These are phyloP conservation scores for Rhizoclosmatium globosum DNA, from an alignment of 192 early-diverging fungal genomes.

Conservation along the genomic window DNA sequence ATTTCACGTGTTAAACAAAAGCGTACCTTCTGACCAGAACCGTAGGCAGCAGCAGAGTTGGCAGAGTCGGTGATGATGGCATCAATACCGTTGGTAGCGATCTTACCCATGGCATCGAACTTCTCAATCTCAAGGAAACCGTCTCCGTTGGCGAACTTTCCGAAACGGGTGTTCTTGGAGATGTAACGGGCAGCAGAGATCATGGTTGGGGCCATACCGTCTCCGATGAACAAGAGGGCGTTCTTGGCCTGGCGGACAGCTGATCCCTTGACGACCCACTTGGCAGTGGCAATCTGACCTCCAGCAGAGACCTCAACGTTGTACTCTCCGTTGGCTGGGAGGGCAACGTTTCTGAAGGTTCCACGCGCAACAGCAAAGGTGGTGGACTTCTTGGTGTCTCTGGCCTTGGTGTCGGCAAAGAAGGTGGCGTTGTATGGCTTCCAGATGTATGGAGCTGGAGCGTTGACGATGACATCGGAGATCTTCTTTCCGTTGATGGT, in stretches of 20 bases:
- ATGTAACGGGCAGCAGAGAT: slow-evolving; percentile 69
- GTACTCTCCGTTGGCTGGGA: slow-evolving; percentile 57
- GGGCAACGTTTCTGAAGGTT: slow-evolving; percentile 48
- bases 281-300: slow-evolving; percentile 54
- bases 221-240: slow-evolving; percentile 69
- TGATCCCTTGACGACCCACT: slow-evolving; percentile 55
- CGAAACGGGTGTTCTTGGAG: slow-evolving; percentile 61
- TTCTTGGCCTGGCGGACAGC: slow-evolving; percentile 67
- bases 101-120: slow-evolving; percentile 51
- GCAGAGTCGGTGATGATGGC: slow-evolving; percentile 75
- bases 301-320: slow-evolving; percentile 56
- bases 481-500: slow-evolving; percentile 56
- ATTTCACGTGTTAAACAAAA: background rate
- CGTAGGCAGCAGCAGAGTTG: slow-evolving; percentile 72
- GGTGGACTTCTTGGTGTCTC: slow-evolving; percentile 41
- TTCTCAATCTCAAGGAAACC: slow-evolving; percentile 48
- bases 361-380: slow-evolving; percentile 53
- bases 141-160: slow-evolving; percentile 62
- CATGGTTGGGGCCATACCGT: slow-evolving; percentile 69
- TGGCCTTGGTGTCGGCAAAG: slow-evolving; percentile 47
- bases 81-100: slow-evolving; percentile 69
- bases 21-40: slow-evolving; percentile 50
- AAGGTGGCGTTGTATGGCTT: slow-evolving; percentile 58
- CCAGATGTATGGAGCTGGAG: slow-evolving; percentile 29
- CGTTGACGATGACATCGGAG: slow-evolving; percentile 47